Evolutionary conservation across 192 early-diverging fungal species (phyloP).

Genomic region (Entomortierella chlamydospora): DNA sequence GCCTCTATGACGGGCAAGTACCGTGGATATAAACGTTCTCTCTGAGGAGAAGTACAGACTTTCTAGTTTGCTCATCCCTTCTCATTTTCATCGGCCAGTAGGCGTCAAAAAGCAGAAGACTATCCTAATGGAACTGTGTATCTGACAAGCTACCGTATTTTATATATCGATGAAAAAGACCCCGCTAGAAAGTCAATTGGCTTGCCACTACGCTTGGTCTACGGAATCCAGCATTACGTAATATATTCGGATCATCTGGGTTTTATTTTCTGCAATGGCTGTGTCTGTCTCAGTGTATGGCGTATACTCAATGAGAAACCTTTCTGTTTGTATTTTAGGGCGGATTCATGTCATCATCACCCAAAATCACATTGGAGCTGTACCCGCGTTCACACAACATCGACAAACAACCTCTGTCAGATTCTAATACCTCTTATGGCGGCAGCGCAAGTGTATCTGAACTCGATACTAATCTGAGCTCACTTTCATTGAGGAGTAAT

Average conservation of each 20-base stretch:
- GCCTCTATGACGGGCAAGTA: conserved; percentile 76
- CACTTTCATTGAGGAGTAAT: conserved; percentile 20
- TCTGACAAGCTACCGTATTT: conserved; percentile 76
- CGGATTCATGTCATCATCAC: conserved; percentile 69
- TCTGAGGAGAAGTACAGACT: not conserved
- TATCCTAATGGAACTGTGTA: conserved; percentile 82
- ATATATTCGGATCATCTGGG: too few relatives aligned
- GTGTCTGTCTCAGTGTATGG: not conserved
- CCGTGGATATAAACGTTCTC: too few relatives aligned
- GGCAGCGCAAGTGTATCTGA: conserved; percentile 1
- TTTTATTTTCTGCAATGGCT: too few relatives aligned
- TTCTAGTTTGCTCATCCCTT: not conserved
- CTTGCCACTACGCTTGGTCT: conserved; percentile 60
- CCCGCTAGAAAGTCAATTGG: conserved; percentile 68
- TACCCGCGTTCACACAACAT: conserved; percentile 34
- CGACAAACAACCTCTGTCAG: conserved; percentile 1
- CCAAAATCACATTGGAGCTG: conserved; percentile 72
- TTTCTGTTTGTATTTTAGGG: conserved; percentile 23
- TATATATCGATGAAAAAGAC: conserved; percentile 80
- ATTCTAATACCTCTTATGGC: conserved; percentile 13
- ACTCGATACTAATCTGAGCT: conserved; percentile 17
- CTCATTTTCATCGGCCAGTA: conserved; percentile 26
- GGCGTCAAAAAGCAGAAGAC: conserved; percentile 67
- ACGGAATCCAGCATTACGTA: conserved; percentile 63
- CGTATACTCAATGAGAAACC: not conserved